These are phyloP conservation scores for Glycine soja DNA, from an alignment of 306 rosid species.

Conservation along the genomic window DNA sequence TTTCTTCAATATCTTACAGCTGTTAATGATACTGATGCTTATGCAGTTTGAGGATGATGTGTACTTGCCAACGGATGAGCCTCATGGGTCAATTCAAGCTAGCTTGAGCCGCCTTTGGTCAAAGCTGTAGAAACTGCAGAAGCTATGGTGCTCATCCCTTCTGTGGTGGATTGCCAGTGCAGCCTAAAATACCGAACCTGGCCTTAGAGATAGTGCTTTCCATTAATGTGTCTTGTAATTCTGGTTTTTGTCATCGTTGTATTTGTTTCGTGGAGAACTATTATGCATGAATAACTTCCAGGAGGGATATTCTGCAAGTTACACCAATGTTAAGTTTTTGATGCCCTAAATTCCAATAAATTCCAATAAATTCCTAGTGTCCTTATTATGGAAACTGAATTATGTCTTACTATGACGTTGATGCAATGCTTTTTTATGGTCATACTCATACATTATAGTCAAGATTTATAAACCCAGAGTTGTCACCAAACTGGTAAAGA, in stretches of 20 bases:
- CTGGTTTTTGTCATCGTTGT: constrained; percentile 3
- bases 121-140: constrained; percentile 61
- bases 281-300: constrained; percentile 25
- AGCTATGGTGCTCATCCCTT: constrained; percentile 40
- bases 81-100: constrained; percentile 94
- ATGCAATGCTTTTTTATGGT: not conserved
- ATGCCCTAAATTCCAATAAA: constrained; percentile 8
- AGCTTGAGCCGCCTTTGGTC: constrained; percentile 78
- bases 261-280: constrained; percentile 6
- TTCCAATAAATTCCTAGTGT: constrained; percentile 29
- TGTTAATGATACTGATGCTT: constrained; percentile 11
- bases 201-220: constrained; percentile 11
- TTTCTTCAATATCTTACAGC: constrained; percentile 16
- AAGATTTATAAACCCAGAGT: no score
- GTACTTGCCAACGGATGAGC: constrained; percentile 91
- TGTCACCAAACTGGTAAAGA: no score
- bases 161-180: constrained; percentile 30
- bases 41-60: constrained; percentile 92
- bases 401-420: constrained; percentile 5
- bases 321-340: constrained; percentile 12
- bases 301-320: constrained; percentile 19
- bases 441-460: no score
- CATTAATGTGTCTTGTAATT: constrained; percentile 10
- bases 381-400: not conserved
- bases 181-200: constrained; percentile 22